Percentiles rank a stretch among this genome's conserved stretches.
phyloP scores from a whole-genome alignment of 2,329 filamentous ascomycete species.

The Neofusicoccum ribis region DNA sequence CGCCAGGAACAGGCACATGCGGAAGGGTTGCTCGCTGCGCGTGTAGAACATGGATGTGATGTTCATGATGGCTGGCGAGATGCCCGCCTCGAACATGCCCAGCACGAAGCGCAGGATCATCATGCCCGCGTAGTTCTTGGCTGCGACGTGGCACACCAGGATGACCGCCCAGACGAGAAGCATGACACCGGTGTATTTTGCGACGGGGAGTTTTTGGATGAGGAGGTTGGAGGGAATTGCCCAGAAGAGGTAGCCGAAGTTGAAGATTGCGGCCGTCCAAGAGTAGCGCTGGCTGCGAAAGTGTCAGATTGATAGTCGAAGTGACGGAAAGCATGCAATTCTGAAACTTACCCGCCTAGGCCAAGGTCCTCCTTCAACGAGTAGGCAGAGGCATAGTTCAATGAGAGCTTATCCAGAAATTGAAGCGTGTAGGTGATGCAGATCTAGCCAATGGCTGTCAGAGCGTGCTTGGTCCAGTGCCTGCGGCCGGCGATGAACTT shows the following conservation, averaged over 20 bases:
- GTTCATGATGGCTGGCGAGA: slow-evolving; percentile 39
- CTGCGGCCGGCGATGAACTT: slow-evolving; percentile 1
- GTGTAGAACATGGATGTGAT: slow-evolving; percentile 42
- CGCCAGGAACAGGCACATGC: slow-evolving; percentile 47
- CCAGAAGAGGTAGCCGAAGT: slow-evolving; percentile 47
- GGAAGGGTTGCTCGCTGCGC: slow-evolving; percentile 42
- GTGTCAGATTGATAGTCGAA: neutral
- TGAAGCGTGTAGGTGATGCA: slow-evolving; percentile 49
- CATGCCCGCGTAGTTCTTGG: slow-evolving; percentile 39
- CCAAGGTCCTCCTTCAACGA: slow-evolving; percentile 37
- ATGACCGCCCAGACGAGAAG: slow-evolving; percentile 48
- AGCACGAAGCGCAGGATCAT: slow-evolving; percentile 36
- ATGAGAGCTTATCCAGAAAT: slow-evolving; percentile 46
- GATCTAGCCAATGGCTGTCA: slow-evolving; percentile 27
- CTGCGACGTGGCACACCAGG: slow-evolving; percentile 43
- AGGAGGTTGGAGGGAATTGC: slow-evolving; percentile 42
- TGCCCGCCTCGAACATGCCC: slow-evolving; percentile 40
- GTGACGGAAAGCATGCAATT: no score
- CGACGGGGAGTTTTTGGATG: slow-evolving; percentile 38
- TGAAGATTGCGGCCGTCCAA: slow-evolving; percentile 46
- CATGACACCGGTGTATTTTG: slow-evolving; percentile 39
- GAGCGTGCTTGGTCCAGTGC: neutral
- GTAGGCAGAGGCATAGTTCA: slow-evolving; percentile 45
- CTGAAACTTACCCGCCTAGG: neutral
- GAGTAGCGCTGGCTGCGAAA: slow-evolving; percentile 38